Evolutionary conservation across 2,329 filamentous ascomycete species (phyloP), one percentile per base, ranked within the genome.

Genomic region (Apiospora aurea): DNA sequence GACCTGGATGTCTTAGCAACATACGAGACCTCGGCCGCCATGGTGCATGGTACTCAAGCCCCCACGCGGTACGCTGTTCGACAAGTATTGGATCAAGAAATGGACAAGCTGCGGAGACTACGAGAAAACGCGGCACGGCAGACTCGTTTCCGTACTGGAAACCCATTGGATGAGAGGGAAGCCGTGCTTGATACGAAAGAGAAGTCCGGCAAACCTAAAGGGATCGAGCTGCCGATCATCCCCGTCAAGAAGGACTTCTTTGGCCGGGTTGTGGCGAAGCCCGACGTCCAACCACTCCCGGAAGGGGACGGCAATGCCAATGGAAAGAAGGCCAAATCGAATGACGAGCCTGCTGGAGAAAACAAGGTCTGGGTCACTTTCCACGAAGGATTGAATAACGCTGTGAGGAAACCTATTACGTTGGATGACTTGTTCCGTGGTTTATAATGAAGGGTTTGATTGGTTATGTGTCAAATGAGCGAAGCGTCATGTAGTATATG

Each of bases 31-130:
- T 89, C 87, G 10, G 83, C 87, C 2, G 84, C 89, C 4, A 83
- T 87, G 4, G 77, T 85, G 2, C 83, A 89, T 21, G 84, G 87
- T 49, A 88, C 89, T 2, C 88, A 90, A 13, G 91, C 90, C 0
- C 94, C 94, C 0, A 94, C 94, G 0, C 90, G 96, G n/a, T 99
- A 94, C 79, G 96, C 96, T 1, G 92, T 99, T 7, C 91, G 96
- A 29, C 96, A 98, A 81, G 95, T 98, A 11, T 87, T 99, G 0
- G 95, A 97, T 78, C 94, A 96, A 80, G 96, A 98, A 81, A 93
- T 96, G 77, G 90, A 90, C 73, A 94, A 93, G 78, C 92, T 94
- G 67, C 88, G 92, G 16, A 84, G 88, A 43, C 85, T 90, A 46
- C 91, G 92, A 18, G 92, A 93, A 69, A 89, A 89, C 73, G 87